phyloP scores from a whole-genome alignment of 176 grass and related monocot species.

The Avena insularis region DNA sequence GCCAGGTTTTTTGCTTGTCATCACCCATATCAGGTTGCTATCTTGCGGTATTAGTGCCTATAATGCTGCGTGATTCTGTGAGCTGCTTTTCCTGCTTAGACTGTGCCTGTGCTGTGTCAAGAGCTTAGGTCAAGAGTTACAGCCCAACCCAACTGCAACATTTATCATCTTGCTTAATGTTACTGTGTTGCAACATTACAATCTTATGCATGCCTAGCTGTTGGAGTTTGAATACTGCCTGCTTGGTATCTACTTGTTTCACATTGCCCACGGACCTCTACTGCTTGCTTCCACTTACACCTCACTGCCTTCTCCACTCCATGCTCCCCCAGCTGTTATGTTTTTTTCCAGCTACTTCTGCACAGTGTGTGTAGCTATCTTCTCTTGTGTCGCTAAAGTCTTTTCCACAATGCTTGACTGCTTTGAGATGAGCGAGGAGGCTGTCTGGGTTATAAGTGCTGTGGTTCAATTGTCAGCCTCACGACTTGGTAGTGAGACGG shows the following conservation, averaged over 20 bases:
- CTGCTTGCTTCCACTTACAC: neutral
- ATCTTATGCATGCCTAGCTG: neutral
- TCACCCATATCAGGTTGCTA: neutral
- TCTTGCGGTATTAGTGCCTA: neutral
- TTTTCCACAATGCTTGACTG: neutral
- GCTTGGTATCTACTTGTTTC: neutral
- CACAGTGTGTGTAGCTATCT: neutral
- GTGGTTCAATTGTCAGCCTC: neutral
- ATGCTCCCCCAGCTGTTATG: neutral
- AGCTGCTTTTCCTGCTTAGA: constrained; percentile 9
- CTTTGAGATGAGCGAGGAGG: neutral
- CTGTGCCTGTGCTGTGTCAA: neutral
- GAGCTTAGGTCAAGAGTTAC: neutral
- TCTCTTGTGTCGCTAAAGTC: neutral
- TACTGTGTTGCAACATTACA: neutral
- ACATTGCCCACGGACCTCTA: neutral
- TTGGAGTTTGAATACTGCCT: neutral
- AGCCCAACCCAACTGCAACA: neutral
- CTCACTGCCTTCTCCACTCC: neutral
- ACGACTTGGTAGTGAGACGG: neutral
- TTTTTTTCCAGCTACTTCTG: neutral
- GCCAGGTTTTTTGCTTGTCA: neutral
- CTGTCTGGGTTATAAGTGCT: neutral
- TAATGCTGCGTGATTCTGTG: neutral
- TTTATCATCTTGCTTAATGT: neutral